phyloP scores from a whole-genome alignment of 1,284 basidiomycete genomes.

The Dichomitus squalens region DNA sequence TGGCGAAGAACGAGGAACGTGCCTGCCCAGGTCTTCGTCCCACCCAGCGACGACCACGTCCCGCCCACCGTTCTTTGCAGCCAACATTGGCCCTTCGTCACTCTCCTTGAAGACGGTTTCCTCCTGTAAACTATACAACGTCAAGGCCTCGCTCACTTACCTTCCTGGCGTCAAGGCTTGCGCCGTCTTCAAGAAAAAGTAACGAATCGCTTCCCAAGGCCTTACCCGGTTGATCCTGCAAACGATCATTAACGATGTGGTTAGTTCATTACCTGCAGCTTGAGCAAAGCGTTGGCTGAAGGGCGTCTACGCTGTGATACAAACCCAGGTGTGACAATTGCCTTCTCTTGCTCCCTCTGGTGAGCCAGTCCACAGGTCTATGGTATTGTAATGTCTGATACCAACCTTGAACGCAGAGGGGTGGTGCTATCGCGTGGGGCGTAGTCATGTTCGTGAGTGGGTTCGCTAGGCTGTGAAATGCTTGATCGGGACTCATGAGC shows the following conservation, averaged over 20 bases:
- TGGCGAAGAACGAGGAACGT: constrained; percentile 25
- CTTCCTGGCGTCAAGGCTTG: constrained; percentile 18
- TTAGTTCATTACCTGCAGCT: constrained; percentile 10
- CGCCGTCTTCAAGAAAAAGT: constrained; percentile 22
- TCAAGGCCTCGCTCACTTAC: constrained; percentile 1
- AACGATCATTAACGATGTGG: constrained; percentile 32
- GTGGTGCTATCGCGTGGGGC: constrained; percentile 77
- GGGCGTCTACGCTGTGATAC: not conserved
- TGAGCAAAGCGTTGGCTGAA: not conserved
- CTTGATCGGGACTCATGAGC: constrained; percentile 10
- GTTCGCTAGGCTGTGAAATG: not conserved
- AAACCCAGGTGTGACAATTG: constrained; percentile 70
- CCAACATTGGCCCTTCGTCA: constrained; percentile 21
- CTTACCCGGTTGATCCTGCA: constrained; percentile 11
- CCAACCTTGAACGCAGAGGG: constrained; percentile 46
- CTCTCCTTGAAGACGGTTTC: constrained; percentile 22
- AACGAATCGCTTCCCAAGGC: constrained; percentile 17
- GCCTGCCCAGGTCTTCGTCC: constrained; percentile 23
- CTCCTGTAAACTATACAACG: constrained; percentile 13
- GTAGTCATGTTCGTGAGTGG: constrained; percentile 60
- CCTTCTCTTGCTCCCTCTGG: constrained; percentile 67
- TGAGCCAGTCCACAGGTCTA: constrained; percentile 34
- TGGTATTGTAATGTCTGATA: constrained; percentile 8
- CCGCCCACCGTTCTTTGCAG: constrained; percentile 21
- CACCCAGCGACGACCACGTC: constrained; percentile 25